phyloP scores from a whole-genome alignment of 2,329 filamentous ascomycete genomes.

The Exophiala mesophila region DNA sequence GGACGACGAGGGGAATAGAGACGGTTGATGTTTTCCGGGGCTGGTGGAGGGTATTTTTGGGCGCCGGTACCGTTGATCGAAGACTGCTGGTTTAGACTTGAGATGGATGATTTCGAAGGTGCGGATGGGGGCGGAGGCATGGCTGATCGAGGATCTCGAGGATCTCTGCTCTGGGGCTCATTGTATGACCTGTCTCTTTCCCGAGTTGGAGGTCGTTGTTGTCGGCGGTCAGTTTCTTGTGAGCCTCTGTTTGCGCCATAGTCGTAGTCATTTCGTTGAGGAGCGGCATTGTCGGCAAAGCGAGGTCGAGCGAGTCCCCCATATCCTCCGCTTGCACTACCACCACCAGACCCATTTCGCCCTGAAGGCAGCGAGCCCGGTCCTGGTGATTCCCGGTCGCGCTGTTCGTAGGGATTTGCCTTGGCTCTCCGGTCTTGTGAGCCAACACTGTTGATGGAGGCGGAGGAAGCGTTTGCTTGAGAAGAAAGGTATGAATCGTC shows the following conservation, averaged over 20 bases:
- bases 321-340: constrained; percentile 20
- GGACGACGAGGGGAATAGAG: constrained; percentile 21
- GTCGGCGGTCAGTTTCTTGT: constrained; percentile 18
- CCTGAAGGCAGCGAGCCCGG: constrained; percentile 10
- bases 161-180: constrained; percentile 17
- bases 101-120: constrained; percentile 15
- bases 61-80: constrained; percentile 10
- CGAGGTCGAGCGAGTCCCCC: constrained; percentile 16
- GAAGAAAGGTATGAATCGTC: constrained; percentile 20
- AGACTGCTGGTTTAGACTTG: constrained; percentile 15
- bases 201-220: constrained; percentile 13
- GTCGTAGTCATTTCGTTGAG: constrained; percentile 16
- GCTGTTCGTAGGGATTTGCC: constrained; percentile 24
- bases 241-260: constrained; percentile 13
- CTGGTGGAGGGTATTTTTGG: constrained; percentile 9
- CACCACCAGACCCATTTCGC: constrained; percentile 13
- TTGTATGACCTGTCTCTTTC: constrained; percentile 22
- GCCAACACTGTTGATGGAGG: constrained; percentile 25
- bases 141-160: constrained; percentile 12
- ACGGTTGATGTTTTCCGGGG: constrained; percentile 14
- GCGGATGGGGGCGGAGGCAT: constrained; percentile 20
- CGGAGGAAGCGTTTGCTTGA: constrained; percentile 24
- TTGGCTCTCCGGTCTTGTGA: constrained; percentile 22
- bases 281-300: constrained; percentile 1
- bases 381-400: constrained; percentile 18